These are phyloP conservation scores for Phylloporus arenicola DNA, from an alignment of 768 basidiomycete species.

Conservation along the genomic window DNA sequence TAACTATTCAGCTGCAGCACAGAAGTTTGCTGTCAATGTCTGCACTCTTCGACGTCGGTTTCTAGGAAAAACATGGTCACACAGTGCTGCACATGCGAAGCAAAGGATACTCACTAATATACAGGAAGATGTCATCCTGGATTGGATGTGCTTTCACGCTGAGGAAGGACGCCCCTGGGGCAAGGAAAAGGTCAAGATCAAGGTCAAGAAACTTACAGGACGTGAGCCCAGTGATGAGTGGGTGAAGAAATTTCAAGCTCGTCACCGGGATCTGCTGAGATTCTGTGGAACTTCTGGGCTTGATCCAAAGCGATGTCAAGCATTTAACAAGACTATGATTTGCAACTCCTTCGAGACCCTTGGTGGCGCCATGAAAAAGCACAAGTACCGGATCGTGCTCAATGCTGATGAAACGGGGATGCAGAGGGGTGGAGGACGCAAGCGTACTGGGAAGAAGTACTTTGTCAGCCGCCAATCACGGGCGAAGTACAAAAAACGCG, in stretches of 20 bases:
- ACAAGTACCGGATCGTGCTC: not conserved
- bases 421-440: not conserved
- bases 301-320: not conserved
- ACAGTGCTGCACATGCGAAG: not conserved
- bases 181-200: not conserved
- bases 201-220: not conserved
- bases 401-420: not conserved
- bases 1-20: not conserved
- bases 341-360: not conserved
- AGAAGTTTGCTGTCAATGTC: not conserved
- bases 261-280: not conserved
- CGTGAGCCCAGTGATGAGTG: not conserved
- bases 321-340: not conserved
- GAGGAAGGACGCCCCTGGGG: not conserved
- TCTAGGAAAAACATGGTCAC: not conserved
- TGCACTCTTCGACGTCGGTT: not conserved
- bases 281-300: not conserved
- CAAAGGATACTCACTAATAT: not conserved
- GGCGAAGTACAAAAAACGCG: not conserved
- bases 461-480: not conserved
- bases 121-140: not conserved
- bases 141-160: not conserved
- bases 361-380: not conserved
- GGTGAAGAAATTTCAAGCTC: not conserved
- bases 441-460: not conserved